A percentile compares a stretch with the other conserved stretches of the same genome.
Conservation (phyloP, 768 basidiomycete species). For the Rossbeevera mucosa region DNA sequence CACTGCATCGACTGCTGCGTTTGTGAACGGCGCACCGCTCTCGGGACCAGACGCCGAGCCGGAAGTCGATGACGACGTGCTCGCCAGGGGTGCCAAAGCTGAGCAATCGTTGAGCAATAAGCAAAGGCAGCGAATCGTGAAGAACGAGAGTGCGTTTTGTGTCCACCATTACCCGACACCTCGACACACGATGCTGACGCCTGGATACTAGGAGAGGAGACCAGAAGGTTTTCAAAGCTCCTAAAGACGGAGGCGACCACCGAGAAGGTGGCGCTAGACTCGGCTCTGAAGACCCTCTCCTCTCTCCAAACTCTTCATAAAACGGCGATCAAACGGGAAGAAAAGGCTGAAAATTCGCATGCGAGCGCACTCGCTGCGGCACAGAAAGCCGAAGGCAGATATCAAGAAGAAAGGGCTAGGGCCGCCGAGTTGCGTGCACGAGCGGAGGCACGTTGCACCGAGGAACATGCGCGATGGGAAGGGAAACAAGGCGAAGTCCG, state of each 20-base stretch:
- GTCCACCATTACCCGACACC: neutral
- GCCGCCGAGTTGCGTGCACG: constrained; percentile 49
- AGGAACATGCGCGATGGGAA: constrained; percentile 58
- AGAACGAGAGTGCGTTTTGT: constrained; percentile 44
- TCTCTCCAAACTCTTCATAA: constrained; percentile 70
- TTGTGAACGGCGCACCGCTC: constrained; percentile 52
- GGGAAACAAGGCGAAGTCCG: constrained; percentile 44
- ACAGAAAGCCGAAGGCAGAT: constrained; percentile 61
- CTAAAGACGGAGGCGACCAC: constrained; percentile 65
- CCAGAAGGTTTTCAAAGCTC: constrained; percentile 60
- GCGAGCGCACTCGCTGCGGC: constrained; percentile 49
- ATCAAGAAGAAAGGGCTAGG: constrained; percentile 56
- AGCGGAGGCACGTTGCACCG: constrained; percentile 41
- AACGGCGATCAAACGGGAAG: constrained; percentile 60
- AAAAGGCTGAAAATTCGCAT: constrained; percentile 49
- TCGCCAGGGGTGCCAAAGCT: constrained; percentile 42
- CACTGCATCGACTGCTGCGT: constrained; percentile 28
- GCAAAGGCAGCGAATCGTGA: constrained; percentile 49
- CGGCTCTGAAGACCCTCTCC: constrained; percentile 61
- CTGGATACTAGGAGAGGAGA: constrained; percentile 45
- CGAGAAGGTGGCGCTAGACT: constrained; percentile 57
- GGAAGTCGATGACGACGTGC: constrained; percentile 37
- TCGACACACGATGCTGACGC: neutral
- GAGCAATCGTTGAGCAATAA: constrained; percentile 45
- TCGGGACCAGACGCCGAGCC: constrained; percentile 44